A percentile compares a stretch with the other conserved stretches of the same genome.
Conservation (phyloP, 345 rosid genomes). For the Litchi chinensis region DNA sequence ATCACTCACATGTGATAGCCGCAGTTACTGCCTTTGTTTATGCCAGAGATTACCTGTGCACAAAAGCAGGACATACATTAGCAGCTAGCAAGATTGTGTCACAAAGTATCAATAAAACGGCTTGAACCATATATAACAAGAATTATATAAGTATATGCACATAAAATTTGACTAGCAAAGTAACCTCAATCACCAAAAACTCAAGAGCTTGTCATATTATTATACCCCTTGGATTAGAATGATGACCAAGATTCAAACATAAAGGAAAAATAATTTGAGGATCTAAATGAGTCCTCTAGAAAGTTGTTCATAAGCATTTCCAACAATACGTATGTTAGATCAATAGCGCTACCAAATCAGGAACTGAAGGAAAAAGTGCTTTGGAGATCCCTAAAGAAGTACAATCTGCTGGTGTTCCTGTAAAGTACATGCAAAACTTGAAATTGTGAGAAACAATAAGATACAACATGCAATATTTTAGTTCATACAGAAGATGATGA, state of each 20-base stretch:
- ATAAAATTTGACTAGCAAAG: no score
- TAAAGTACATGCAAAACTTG: slow-evolving; percentile 17
- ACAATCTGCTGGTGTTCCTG: slow-evolving; percentile 95
- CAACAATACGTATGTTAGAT: not conserved
- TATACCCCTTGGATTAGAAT: no score
- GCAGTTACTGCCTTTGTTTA: slow-evolving; percentile 86
- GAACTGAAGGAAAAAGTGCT: slow-evolving; percentile 66
- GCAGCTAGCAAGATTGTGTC: slow-evolving; percentile 7
- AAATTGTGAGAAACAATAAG: no score
- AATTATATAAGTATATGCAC: no score
- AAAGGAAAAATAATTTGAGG: no score
- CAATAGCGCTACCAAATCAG: slow-evolving; percentile 66
- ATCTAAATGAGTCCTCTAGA: not conserved
- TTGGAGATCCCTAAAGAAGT: slow-evolving; percentile 69
- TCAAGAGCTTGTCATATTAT: no score
- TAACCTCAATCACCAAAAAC: no score
- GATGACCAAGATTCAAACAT: no score
- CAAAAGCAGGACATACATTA: slow-evolving; percentile 23
- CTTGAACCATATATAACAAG: no score
- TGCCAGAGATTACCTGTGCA: slow-evolving; percentile 85
- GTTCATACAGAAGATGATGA: no score
- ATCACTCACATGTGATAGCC: slow-evolving; percentile 76
- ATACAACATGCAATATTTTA: no score
- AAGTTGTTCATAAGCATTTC: not conserved
- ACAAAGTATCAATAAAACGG: no score